A percentile compares a stretch with the other conserved stretches of the same genome.
These are phyloP conservation scores for Trichoderma erinaceum DNA, from an alignment of 495 filamentous ascomycete genomes.

Conservation along the genomic window DNA sequence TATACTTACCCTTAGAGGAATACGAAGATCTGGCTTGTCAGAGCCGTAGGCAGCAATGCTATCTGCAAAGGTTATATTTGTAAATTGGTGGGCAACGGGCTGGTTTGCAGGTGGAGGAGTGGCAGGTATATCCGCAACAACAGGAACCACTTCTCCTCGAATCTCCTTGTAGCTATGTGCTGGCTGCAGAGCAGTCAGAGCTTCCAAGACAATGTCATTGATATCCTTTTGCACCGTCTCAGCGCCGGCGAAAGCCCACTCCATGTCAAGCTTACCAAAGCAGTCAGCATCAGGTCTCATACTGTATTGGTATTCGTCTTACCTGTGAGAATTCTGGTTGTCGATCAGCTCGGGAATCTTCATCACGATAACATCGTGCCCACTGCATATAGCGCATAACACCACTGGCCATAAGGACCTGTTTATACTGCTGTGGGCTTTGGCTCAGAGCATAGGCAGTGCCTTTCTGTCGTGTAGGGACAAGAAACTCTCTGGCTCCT, in stretches of 20 bases:
- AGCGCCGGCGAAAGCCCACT: constrained; percentile 14
- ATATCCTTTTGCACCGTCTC: constrained; percentile 16
- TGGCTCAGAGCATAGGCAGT: constrained; percentile 87
- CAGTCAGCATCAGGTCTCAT: not conserved
- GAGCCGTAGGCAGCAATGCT: constrained; percentile 74
- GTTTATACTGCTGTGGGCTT: constrained; percentile 97
- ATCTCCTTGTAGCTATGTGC: constrained; percentile 52
- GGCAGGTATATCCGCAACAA: not conserved
- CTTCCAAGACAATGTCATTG: constrained; percentile 11
- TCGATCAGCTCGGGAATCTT: constrained; percentile 85
- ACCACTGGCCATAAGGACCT: constrained; percentile 92
- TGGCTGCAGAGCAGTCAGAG: constrained; percentile 35
- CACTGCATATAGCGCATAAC: constrained; percentile 82
- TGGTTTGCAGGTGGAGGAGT: not conserved
- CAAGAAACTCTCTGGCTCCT: constrained; percentile 91
- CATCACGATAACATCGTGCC: constrained; percentile 91
- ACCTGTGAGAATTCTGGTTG: constrained; percentile 98
- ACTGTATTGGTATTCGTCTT: constrained; percentile 17
- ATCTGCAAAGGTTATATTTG: constrained; percentile 10
- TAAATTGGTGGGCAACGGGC: constrained; percentile 10
- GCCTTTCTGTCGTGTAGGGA: constrained; percentile 69
- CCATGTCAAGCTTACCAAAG: constrained; percentile 67
- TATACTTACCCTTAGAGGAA: constrained; percentile 39
- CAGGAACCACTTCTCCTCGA: constrained; percentile 25
- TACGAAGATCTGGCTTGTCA: constrained; percentile 86